Conservation (phyloP, 2,329 filamentous ascomycete species). For the Botrytis aclada region DNA sequence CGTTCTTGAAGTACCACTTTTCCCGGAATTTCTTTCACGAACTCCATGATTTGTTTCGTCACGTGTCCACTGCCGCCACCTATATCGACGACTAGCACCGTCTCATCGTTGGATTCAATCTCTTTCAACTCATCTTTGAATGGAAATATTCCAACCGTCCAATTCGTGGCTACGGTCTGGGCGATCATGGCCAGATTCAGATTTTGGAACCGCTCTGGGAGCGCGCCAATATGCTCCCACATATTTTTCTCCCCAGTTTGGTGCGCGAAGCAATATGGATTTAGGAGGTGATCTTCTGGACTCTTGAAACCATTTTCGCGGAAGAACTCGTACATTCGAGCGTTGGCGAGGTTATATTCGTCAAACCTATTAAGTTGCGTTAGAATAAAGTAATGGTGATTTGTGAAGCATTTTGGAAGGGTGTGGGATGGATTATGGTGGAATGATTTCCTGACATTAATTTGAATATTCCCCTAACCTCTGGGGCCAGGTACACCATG, state of each 20-base stretch:
- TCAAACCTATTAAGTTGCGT: constrained; percentile 25
- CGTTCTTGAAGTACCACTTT: constrained; percentile 44
- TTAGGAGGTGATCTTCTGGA: constrained; percentile 27
- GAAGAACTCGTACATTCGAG: constrained; percentile 30
- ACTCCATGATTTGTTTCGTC: constrained; percentile 36
- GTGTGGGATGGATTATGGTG: not conserved
- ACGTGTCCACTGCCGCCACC: constrained; percentile 44
- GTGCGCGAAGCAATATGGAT: constrained; percentile 35
- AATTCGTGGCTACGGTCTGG: constrained; percentile 21
- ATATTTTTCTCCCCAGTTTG: constrained; percentile 29
- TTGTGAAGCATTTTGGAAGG: not conserved
- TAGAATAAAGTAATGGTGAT: not conserved
- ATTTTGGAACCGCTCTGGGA: constrained; percentile 31
- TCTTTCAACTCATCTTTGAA: constrained; percentile 28
- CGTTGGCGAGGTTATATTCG: constrained; percentile 25
- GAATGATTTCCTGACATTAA: not conserved
- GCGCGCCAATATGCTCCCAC: constrained; percentile 32
- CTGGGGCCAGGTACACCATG: constrained; percentile 25
- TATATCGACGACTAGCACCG: constrained; percentile 41
- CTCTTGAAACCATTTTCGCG: constrained; percentile 27
- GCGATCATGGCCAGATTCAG: constrained; percentile 36
- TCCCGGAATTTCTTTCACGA: constrained; percentile 38
- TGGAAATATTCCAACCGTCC: constrained; percentile 27
- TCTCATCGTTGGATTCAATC: constrained; percentile 28
- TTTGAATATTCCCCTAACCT: constrained; percentile 26